Evolutionary conservation across 208 protist species (phyloP).

Genomic region (Trypanosoma lewisi): DNA sequence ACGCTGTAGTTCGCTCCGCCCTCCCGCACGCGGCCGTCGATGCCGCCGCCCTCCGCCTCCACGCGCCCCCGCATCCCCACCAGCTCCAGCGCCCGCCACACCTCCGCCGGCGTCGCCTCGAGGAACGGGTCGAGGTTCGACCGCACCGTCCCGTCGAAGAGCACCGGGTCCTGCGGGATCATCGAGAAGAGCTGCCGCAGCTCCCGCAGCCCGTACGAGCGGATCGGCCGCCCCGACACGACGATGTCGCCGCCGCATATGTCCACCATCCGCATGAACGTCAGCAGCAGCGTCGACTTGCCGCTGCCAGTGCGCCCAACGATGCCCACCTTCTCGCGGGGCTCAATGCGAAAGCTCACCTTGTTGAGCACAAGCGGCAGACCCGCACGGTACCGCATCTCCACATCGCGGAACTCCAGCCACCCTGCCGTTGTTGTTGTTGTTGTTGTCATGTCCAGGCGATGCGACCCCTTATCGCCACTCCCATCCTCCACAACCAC

Average conservation of each 20-base stretch:
- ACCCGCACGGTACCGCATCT: conserved; percentile 64
- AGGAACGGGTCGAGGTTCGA: conserved; percentile 75
- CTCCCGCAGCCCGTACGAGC: conserved; percentile 36
- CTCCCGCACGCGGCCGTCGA: conserved; percentile 32
- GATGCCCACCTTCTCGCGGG: conserved; percentile 79
- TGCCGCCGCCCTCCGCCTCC: conserved; percentile 17
- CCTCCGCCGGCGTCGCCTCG: conserved; percentile 26
- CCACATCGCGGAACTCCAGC: conserved; percentile 62
- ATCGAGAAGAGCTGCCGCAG: conserved; percentile 72
- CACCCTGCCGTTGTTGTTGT: conserved; percentile 20
- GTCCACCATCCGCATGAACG: conserved; percentile 71
- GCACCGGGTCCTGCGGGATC: conserved; percentile 83
- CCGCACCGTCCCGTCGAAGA: conserved; percentile 77
- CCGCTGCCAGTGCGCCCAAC: conserved; percentile 85
- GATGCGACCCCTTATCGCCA: background rate
- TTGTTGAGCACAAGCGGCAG: conserved; percentile 64
- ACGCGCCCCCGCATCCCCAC: conserved; percentile 45
- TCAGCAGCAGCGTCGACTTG: conserved; percentile 82
- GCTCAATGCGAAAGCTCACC: conserved; percentile 50
- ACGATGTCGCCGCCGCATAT: conserved; percentile 50
- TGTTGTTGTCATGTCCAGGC: background rate
- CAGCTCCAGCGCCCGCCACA: conserved; percentile 48
- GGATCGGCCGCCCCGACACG: conserved; percentile 38
- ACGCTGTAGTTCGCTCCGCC: conserved; percentile 70
- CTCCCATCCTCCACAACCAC: conserved; percentile 19